phyloP scores from a whole-genome alignment of 208 protist species.

The Balamuthia mandrillaris region DNA sequence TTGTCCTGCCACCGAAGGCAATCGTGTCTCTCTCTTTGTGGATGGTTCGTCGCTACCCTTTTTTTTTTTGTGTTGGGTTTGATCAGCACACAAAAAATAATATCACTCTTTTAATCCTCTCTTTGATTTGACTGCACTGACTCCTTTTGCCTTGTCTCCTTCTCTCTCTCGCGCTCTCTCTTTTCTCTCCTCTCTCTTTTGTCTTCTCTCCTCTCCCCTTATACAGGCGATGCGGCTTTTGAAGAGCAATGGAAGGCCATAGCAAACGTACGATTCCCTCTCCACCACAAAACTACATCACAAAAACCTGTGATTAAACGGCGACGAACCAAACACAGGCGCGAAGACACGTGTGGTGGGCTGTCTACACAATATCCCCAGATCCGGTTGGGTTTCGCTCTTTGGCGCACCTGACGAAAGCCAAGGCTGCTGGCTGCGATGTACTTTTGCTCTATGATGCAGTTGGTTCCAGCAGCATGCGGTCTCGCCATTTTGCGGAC shows the following conservation, averaged over 20 bases:
- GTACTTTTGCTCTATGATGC: constrained; percentile 56
- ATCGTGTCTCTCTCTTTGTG: no score
- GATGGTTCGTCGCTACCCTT: no score
- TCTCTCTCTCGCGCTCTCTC: neutral
- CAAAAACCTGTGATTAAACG: neutral
- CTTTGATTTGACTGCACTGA: neutral
- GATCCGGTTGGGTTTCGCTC: constrained; percentile 49
- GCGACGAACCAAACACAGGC: neutral
- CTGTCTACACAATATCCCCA: constrained; percentile 27
- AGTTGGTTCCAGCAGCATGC: no score
- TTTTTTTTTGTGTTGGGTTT: no score
- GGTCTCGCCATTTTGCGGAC: no score
- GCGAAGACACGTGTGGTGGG: constrained; percentile 18
- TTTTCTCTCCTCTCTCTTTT: neutral
- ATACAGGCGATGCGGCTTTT: neutral
- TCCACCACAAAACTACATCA: neutral
- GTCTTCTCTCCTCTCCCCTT: no score
- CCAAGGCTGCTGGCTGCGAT: constrained; percentile 40
- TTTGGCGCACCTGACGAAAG: constrained; percentile 41
- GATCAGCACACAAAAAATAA: no score
- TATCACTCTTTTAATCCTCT: no score
- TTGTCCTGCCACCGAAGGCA: no score
- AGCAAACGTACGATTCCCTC: neutral
- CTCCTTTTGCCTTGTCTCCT: neutral
- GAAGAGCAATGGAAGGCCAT: neutral